phyloP scores from a whole-genome alignment of 148 eudicot genomes.

The Chenopodium formosanum region DNA sequence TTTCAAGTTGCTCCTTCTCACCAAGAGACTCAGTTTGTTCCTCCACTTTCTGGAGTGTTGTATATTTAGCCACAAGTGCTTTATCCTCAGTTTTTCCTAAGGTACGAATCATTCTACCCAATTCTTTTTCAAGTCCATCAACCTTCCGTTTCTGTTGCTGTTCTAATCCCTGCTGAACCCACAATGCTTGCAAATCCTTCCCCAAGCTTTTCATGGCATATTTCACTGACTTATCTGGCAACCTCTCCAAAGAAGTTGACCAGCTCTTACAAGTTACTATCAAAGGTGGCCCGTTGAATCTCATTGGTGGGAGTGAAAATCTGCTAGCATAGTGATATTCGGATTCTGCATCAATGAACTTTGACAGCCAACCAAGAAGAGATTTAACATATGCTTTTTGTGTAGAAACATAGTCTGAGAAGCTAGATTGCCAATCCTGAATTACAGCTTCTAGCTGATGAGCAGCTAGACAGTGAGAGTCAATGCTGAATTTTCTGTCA shows the following conservation, averaged over 20 bases:
- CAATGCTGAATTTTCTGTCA: constrained; percentile 27
- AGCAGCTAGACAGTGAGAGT: constrained; percentile 48
- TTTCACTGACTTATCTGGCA: constrained; percentile 41
- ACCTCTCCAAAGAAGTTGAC: constrained; percentile 38
- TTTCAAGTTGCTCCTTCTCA: constrained; percentile 35
- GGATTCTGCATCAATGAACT: constrained; percentile 33
- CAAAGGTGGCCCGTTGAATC: constrained; percentile 35
- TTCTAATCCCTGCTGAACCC: constrained; percentile 51
- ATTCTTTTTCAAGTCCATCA: constrained; percentile 40
- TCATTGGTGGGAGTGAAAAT: constrained; percentile 20
- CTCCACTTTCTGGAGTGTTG: constrained; percentile 10
- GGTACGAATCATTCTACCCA: constrained; percentile 28
- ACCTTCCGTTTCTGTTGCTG: constrained; percentile 47
- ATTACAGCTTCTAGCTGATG: constrained; percentile 50
- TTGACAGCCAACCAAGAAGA: constrained; percentile 46
- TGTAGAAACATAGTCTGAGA: constrained; percentile 36
- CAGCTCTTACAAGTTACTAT: constrained; percentile 40
- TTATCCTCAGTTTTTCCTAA: constrained; percentile 34
- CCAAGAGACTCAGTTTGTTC: constrained; percentile 28
- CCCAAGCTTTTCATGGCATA: constrained; percentile 42
- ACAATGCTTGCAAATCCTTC: constrained; percentile 35
- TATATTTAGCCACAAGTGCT: constrained; percentile 21
- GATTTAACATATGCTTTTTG: constrained; percentile 44
- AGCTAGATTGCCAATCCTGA: constrained; percentile 46
- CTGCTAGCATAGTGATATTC: constrained; percentile 15